phyloP scores from a whole-genome alignment of 2,329 filamentous ascomycete species.

The Colletotrichum cuscutae region DNA sequence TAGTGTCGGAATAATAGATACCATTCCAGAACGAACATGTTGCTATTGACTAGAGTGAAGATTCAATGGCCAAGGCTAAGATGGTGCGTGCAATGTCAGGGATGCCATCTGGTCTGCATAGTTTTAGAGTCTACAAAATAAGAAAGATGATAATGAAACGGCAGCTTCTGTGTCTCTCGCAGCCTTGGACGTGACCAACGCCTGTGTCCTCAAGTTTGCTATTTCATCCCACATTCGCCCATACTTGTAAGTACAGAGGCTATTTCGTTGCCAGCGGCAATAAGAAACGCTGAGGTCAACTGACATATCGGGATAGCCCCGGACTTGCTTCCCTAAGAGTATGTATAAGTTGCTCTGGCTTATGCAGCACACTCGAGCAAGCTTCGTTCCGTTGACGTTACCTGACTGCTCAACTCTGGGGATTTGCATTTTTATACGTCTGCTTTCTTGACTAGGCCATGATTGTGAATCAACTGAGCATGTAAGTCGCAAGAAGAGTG shows the following conservation, averaged over 20 bases:
- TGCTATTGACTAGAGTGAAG: neutral
- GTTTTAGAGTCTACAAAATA: neutral
- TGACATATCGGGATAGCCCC: too few species aligned
- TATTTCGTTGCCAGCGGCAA: neutral
- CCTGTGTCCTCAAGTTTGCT: neutral
- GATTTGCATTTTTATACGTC: neutral
- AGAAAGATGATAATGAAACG: neutral
- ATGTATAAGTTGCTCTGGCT: too few species aligned
- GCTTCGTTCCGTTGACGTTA: too few species aligned
- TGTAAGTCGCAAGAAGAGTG: too few species aligned
- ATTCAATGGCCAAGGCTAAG: neutral
- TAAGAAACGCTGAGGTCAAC: neutral
- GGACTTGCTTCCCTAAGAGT: too few species aligned
- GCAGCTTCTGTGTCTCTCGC: neutral
- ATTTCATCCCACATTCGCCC: neutral
- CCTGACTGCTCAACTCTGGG: neutral
- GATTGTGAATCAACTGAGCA: neutral
- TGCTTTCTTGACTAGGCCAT: neutral
- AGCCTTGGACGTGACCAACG: neutral
- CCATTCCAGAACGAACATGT: neutral
- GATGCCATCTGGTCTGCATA: neutral
- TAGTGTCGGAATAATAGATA: neutral
- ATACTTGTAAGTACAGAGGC: neutral
- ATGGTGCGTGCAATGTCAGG: neutral
- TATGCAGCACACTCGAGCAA: too few species aligned